Evolutionary conservation across 345 rosid genomes (phyloP).

Genomic region (Dipteronia sinensis): DNA sequence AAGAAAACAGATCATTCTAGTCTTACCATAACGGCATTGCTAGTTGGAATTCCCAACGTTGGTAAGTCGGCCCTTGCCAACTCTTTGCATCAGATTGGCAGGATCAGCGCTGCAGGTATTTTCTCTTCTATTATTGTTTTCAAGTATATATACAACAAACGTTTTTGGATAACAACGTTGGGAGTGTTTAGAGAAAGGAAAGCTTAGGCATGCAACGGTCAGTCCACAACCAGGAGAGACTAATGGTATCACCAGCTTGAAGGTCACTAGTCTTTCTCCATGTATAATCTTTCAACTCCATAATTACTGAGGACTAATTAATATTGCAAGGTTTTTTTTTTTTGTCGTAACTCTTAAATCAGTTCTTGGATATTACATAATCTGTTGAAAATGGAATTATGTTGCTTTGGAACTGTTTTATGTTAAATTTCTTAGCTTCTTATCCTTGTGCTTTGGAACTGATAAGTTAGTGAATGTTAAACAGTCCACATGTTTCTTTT

Average conservation of each 20-base stretch:
- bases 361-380: too few species aligned
- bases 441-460: too few species aligned
- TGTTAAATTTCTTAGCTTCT: too few species aligned
- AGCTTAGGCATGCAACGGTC: constrained; percentile 66
- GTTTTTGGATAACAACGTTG: not conserved
- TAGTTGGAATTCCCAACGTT: constrained; percentile 82
- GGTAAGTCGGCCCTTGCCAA: constrained; percentile 88
- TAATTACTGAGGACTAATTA: not conserved
- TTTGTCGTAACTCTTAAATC: too few species aligned
- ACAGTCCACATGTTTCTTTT: not conserved
- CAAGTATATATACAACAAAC: not conserved
- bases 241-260: constrained; percentile 79
- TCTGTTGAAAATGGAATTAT: too few species aligned
- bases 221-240: constrained; percentile 87
- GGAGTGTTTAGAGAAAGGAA: constrained; percentile 65
- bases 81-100: constrained; percentile 83
- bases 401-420: too few species aligned
- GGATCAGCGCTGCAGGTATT: constrained; percentile 76
- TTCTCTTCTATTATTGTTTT: not conserved
- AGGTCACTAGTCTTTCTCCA: constrained; percentile 40
- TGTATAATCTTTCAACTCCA: not conserved
- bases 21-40: constrained; percentile 60
- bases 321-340: not conserved
- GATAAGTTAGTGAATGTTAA: not conserved
- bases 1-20: constrained; percentile 45